Evolutionary conservation across 768 basidiomycete genomes (phyloP).

Genomic region (Hericium alpestre): DNA sequence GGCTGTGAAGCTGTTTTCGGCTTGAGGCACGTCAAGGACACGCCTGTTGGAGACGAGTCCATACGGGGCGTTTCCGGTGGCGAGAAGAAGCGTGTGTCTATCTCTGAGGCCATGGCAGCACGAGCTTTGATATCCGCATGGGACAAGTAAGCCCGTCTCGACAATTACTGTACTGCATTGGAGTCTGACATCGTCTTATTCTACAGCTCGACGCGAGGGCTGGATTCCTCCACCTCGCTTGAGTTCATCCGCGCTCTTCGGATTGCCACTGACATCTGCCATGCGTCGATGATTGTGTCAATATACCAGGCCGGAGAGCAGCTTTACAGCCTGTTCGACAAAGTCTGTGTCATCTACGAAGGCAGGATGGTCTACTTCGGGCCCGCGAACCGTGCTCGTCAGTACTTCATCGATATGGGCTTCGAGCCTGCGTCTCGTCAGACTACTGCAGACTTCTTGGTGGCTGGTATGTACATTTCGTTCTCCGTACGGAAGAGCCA

Average conservation of each 20-base stretch:
- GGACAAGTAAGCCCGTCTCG: slow-evolving; percentile 51
- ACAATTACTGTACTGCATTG: too few species aligned
- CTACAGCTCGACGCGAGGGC: slow-evolving; percentile 35
- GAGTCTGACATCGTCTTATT: background rate
- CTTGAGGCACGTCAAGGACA: slow-evolving; percentile 42
- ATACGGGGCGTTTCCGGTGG: slow-evolving; percentile 70
- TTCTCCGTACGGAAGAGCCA: background rate
- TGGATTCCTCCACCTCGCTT: slow-evolving; percentile 47
- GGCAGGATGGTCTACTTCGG: slow-evolving; percentile 72
- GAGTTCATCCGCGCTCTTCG: slow-evolving; percentile 51
- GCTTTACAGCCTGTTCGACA: slow-evolving; percentile 60
- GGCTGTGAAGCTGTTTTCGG: slow-evolving; percentile 64
- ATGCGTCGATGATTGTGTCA: slow-evolving; percentile 56
- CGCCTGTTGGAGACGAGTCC: slow-evolving; percentile 67
- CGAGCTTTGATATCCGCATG: slow-evolving; percentile 56
- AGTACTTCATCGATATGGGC: slow-evolving; percentile 67
- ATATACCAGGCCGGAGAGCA: slow-evolving; percentile 78
- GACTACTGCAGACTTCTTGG: slow-evolving; percentile 52
- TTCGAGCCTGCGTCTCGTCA: slow-evolving; percentile 44
- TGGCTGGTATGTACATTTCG: slow-evolving; percentile 22
- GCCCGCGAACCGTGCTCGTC: slow-evolving; percentile 46
- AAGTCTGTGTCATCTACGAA: slow-evolving; percentile 70
- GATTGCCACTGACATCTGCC: slow-evolving; percentile 38
- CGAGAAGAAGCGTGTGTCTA: slow-evolving; percentile 73
- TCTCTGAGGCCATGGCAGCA: slow-evolving; percentile 58